Base-by-base conservation (phyloP, 192 early-diverging fungal species). In the Podochytrium sp. region DNA sequence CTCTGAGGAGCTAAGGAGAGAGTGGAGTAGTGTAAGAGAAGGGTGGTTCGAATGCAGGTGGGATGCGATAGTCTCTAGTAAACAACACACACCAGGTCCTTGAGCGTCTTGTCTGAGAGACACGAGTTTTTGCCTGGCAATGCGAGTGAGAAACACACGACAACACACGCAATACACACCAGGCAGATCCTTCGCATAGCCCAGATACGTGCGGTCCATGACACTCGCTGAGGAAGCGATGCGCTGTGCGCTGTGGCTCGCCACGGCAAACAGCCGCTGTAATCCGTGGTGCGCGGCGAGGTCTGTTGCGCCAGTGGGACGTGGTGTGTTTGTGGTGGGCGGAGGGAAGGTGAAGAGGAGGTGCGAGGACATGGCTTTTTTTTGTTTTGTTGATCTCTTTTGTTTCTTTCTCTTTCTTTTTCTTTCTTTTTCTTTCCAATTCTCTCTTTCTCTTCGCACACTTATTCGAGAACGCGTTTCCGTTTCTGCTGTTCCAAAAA, bases 281-380 rank as follows among this genome's bases (percentile, higher is more conserved):
- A 65, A 42, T 18, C 42, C 42, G 35, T 65, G 63, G 42, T 65
- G 42, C 30, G 7, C 63, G 25, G 47, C 63, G 42, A 65, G 63
- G 41, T 65, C 63, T 14, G 63, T 65, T 10, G 12, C 63, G 23
- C 63, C 63, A 3, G 63, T 65, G n/a, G n/a, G n/a, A n/a, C n/a
- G n/a, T n/a, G n/a, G n/a, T n/a, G n/a, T n/a, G n/a, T n/a, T n/a
- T n/a, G n/a, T n/a, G n/a, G n/a, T n/a, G n/a, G n/a, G n/a, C n/a
- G n/a, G n/a, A n/a, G n/a, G n/a, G n/a, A n/a, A n/a, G n/a, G n/a
- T n/a, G n/a, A n/a, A n/a, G n/a, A n/a, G n/a, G n/a, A n/a, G n/a
- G n/a, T n/a, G n/a, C n/a, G n/a, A n/a, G n/a, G n/a, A n/a, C n/a
- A n/a, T n/a, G n/a, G n/a, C n/a, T n/a, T n/a, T n/a, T n/a, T n/a